phyloP scores from a whole-genome alignment of 192 early-diverging fungal species.

The Coemansia sp. region DNA sequence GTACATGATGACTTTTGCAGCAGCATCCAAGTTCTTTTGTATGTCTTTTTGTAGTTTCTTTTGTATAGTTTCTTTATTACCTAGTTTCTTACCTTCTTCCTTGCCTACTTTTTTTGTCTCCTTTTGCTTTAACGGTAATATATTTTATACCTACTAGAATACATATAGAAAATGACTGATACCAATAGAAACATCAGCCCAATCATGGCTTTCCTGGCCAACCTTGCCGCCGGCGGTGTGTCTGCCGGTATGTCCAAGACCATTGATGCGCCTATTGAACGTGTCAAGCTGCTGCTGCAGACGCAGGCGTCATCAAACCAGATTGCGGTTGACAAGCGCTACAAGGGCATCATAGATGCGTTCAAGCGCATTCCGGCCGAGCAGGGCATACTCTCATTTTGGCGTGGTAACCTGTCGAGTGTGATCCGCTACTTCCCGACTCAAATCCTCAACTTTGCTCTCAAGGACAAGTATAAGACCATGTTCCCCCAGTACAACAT shows the following conservation, averaged over 20 bases:
- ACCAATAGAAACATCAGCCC: slow-evolving; percentile 35
- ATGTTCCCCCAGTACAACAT: slow-evolving; percentile 82
- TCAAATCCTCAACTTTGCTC: slow-evolving; percentile 95
- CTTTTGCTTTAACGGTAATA: background rate
- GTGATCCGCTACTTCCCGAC: slow-evolving; percentile 98
- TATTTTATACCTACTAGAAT: background rate
- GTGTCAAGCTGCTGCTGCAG: slow-evolving; percentile 94
- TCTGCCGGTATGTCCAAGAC: slow-evolving; percentile 99
- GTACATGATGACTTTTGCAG: no score
- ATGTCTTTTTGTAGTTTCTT: no score
- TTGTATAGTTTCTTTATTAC: no score
- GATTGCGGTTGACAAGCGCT: slow-evolving; percentile 63
- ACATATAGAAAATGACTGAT: slow-evolving; percentile 42
- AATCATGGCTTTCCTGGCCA: slow-evolving; percentile 53
- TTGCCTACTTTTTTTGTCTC: background rate
- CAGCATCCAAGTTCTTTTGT: no score
- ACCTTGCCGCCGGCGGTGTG: slow-evolving; percentile 88
- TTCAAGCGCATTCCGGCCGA: slow-evolving; percentile 85
- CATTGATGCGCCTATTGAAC: slow-evolving; percentile 93
- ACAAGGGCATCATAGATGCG: slow-evolving; percentile 91
- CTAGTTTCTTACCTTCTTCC: no score
- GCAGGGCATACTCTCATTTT: slow-evolving; percentile 73
- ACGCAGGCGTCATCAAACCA: slow-evolving; percentile 73
- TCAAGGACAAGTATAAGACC: slow-evolving; percentile 94
- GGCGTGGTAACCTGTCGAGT: slow-evolving; percentile 92